Evolutionary conservation across 805 yeast genomes (phyloP), one percentile per base, ranked within the genome.

Genomic region (Cyberlindnera japonica): DNA sequence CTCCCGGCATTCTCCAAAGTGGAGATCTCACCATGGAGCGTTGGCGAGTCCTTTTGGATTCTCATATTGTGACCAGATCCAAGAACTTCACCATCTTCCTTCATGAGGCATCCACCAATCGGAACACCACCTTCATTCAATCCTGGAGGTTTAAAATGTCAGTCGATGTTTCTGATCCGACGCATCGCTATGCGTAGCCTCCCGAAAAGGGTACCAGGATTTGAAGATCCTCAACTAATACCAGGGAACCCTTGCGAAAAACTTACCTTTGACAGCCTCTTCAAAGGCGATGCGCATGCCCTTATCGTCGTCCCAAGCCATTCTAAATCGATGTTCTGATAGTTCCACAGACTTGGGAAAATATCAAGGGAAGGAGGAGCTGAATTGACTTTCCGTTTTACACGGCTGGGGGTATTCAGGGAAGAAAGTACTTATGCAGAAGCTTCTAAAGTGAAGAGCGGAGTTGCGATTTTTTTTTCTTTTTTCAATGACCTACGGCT

Each of bases 51-150:
- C 59, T 86, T 84, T 63, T 91, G 98, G 47, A 91, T 74, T 54
- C 99, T 74, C 80, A 78, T 72, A 63, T 91, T 91, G 63, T 88
- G 98, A 12, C 99, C 98, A 35, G 79, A 70, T 20, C 96, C 96
- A 11, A 90, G 68, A 11, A 91, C 75, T 4, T 77, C 74, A 15
- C 97, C 97, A 44, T 84, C 90, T 49, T 75, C 79, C 38, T 74
- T 71, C 33, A 87, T 72, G 38, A 86, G 68, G 27, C 82, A 83
- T 5, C 89, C 91, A 11, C 95, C 83, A 45, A 88, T 88, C 4
- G 96, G 96, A 19, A 89, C 81, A 35, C 96, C 97, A n/a, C 95
- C 95, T 63, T 89, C 95, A 5, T 63, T 68, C 31, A 33, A 28
- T 11, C 47, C 46, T 43, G n/a, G n/a, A n/a, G n/a, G 38, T 25